Conservation (phyloP, 371 early-diverging fungal species). For the Mortierella sp. region DNA sequence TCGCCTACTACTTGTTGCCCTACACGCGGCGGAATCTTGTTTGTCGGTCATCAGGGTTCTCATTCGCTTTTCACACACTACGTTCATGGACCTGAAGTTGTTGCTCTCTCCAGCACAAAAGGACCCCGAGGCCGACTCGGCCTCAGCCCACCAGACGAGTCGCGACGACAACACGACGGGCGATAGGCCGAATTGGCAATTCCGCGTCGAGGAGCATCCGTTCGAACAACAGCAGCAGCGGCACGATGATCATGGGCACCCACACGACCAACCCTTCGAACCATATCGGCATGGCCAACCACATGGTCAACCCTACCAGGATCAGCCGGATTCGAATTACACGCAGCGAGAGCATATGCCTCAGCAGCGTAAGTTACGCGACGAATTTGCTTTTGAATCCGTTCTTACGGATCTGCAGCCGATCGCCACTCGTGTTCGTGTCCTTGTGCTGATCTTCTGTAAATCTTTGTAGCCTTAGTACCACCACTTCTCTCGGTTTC, state of each 20-base stretch:
- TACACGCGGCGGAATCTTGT: slow-evolving; percentile 6
- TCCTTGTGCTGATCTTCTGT: no score
- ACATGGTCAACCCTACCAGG: not conserved
- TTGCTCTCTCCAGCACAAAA: slow-evolving; percentile 48
- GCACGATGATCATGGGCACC: not conserved
- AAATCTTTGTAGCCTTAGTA: slow-evolving; percentile 3
- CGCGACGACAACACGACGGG: slow-evolving; percentile 38
- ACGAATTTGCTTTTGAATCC: not conserved
- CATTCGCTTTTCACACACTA: not conserved
- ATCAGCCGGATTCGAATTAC: not conserved
- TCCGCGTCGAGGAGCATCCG: slow-evolving; percentile 19
- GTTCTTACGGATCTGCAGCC: not conserved
- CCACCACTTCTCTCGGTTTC: slow-evolving; percentile 46
- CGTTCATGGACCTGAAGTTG: slow-evolving; percentile 50
- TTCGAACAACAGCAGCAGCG: slow-evolving; percentile 20
- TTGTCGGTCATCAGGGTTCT: slow-evolving; percentile 5
- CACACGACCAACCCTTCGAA: not conserved
- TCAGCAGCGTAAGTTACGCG: slow-evolving; percentile 26
- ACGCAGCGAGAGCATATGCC: slow-evolving; percentile 11
- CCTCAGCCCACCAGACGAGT: slow-evolving; percentile 12
- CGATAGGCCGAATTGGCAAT: slow-evolving; percentile 19
- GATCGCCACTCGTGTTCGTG: not conserved
- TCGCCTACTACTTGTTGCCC: slow-evolving; percentile 2
- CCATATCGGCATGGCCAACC: not conserved
- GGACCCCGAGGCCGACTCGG: slow-evolving; percentile 39